Conservation (phyloP, 345 rosid genomes). For the Passiflora organensis region DNA sequence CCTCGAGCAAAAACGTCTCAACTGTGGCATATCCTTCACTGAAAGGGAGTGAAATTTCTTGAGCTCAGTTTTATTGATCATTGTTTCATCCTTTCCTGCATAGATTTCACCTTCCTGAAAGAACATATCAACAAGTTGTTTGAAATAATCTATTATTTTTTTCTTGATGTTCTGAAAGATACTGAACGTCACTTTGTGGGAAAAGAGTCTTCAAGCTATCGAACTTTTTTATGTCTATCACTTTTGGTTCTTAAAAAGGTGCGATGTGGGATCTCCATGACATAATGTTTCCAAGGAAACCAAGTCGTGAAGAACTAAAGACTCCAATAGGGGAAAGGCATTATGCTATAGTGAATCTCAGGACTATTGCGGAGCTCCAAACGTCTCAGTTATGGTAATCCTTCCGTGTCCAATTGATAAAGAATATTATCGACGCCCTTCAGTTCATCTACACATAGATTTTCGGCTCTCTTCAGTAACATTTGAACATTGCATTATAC, state of each 20-base stretch:
- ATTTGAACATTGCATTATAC: too few relatives aligned
- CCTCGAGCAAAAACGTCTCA: background rate
- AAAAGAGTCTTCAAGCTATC: conserved; percentile 15
- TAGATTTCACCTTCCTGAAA: background rate
- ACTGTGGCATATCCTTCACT: too few relatives aligned
- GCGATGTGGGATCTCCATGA: background rate
- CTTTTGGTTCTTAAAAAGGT: conserved; percentile 7
- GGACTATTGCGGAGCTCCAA: background rate
- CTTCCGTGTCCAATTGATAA: background rate
- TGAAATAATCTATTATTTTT: conserved; percentile 14
- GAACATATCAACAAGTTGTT: conserved; percentile 14
- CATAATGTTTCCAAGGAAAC: conserved; percentile 20
- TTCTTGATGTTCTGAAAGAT: conserved; percentile 10
- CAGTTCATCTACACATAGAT: conserved; percentile 1
- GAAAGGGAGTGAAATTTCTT: too few relatives aligned
- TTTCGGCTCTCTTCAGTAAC: background rate
- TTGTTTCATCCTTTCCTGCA: too few relatives aligned
- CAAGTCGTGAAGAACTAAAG: conserved; percentile 11
- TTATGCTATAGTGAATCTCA: background rate
- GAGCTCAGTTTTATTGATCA: too few relatives aligned
- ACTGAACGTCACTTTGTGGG: conserved; percentile 11
- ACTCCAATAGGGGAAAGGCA: conserved; percentile 19
- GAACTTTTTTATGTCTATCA: conserved; percentile 11
- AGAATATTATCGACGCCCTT: background rate
- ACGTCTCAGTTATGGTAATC: conserved; percentile 9